Evolutionary conservation across 495 filamentous ascomycete species (phyloP).

Genomic region (Trichoderma parareesei): DNA sequence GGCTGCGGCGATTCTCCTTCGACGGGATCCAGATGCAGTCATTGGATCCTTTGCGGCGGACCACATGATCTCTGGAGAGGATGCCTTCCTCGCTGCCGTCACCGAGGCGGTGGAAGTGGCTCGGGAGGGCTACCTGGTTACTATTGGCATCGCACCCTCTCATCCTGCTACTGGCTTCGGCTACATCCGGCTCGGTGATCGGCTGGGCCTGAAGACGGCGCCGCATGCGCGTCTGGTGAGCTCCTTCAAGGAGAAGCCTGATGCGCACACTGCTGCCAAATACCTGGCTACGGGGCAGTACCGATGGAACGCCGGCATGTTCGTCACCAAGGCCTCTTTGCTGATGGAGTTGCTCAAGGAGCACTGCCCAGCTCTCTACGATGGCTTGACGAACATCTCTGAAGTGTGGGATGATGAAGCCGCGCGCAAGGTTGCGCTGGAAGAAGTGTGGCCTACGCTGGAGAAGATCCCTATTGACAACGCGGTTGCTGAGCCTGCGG

Average conservation of each 20-base stretch:
- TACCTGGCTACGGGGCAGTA: conserved; percentile 6
- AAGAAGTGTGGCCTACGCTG: conserved; percentile 5
- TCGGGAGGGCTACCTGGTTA: conserved; percentile 1
- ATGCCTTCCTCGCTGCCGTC: neutral
- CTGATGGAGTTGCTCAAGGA: conserved; percentile 2
- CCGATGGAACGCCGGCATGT: conserved; percentile 7
- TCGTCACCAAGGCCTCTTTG: conserved; percentile 7
- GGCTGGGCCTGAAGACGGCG: neutral
- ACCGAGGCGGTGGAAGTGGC: conserved; percentile 1
- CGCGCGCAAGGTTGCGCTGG: conserved; percentile 1
- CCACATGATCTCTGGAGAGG: conserved; percentile 1
- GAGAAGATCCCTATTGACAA: conserved; percentile 5
- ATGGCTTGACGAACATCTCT: neutral
- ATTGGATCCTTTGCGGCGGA: conserved; percentile 5
- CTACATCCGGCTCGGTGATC: conserved; percentile 1
- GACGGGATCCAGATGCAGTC: neutral
- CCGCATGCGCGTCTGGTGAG: neutral
- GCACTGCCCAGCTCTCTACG: neutral
- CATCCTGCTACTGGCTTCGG: conserved; percentile 4
- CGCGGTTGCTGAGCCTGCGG: conserved; percentile 1
- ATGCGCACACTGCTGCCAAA: conserved; percentile 6
- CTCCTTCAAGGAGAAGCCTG: conserved; percentile 8
- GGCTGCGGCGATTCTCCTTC: neutral
- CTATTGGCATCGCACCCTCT: conserved; percentile 1
- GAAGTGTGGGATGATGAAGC: neutral